These are phyloP conservation scores for Coemansia sp. DNA, from an alignment of 192 early-diverging fungal species.

Conservation along the genomic window DNA sequence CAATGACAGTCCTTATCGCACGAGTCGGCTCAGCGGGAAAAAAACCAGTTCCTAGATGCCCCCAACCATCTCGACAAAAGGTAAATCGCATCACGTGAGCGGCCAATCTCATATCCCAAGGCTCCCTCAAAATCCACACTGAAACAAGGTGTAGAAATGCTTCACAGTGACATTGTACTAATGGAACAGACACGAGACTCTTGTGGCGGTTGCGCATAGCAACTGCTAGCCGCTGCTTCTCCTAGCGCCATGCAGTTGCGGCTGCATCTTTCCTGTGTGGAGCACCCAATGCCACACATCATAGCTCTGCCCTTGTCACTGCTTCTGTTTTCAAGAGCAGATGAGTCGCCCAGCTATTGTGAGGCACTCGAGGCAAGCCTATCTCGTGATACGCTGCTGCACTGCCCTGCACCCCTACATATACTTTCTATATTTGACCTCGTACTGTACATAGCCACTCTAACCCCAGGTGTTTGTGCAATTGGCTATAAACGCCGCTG, in stretches of 20 bases:
- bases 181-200: neutral
- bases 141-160: neutral
- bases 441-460: neutral
- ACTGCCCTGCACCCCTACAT: neutral
- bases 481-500: neutral
- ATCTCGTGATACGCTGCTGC: neutral
- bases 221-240: neutral
- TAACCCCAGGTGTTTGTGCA: neutral
- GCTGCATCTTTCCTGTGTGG: neutral
- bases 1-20: neutral
- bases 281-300: neutral
- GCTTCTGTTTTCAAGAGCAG: neutral
- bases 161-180: neutral
- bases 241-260: neutral
- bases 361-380: neutral
- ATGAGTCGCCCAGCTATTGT: neutral
- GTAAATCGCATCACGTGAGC: slow-evolving; percentile 5
- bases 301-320: neutral
- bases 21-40: neutral
- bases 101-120: neutral
- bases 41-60: neutral
- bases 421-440: neutral
- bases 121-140: neutral
- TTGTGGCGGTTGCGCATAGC: neutral
- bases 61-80: neutral